Base-by-base conservation (phyloP, 345 rosid genomes). In the Sonneratia caseolaris region DNA sequence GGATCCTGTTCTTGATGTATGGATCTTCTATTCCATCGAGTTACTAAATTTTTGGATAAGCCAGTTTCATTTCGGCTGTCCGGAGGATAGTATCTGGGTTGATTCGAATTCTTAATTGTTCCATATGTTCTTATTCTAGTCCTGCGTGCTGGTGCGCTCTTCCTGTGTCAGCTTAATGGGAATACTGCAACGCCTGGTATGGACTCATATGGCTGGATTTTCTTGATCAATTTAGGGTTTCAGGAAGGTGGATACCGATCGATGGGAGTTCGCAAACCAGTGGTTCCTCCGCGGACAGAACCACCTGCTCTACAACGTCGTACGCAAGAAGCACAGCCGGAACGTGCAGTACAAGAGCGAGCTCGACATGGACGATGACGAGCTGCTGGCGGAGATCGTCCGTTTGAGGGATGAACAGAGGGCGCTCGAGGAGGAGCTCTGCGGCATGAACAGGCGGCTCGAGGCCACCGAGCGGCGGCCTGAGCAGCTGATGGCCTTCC, bases 261-360 rank as follows among this genome's bases (percentile, higher is more conserved):
- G 76, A 73, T 92, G 99, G 99, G 99, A 92, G 73, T 95, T 95
- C 62, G 96, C 94, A 55, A 92, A 92, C 81, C 94, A 91, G 76
- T 91, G 89, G 75, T 95, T 95, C 69, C 83, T 89, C 8, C 85
- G 90, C 43, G 99, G 93, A 4, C 94, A 95, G 71, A 88, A 82
- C 81, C 96, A 92, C 37, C 79, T 95, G 13, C 78, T 95, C 21
- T 87, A 75, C 82, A 88, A 92, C 81, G 88, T 92, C 78, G 77
- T 78, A 55, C 77, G 99, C 76, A 84, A 91, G 75, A 92, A 91
- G 69, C 94, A 95, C 74, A 86, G 81, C 64, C 84, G 79, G 66
- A 82, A 79, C 37, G 70, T 43, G 22, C 18, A 59, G 13, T 67
- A 79, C 19, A 47, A 48, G 71, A 70, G 77, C 66, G 74, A 64